Conservation (phyloP, 2,329 filamentous ascomycete species). For the Onygenales sp. region DNA sequence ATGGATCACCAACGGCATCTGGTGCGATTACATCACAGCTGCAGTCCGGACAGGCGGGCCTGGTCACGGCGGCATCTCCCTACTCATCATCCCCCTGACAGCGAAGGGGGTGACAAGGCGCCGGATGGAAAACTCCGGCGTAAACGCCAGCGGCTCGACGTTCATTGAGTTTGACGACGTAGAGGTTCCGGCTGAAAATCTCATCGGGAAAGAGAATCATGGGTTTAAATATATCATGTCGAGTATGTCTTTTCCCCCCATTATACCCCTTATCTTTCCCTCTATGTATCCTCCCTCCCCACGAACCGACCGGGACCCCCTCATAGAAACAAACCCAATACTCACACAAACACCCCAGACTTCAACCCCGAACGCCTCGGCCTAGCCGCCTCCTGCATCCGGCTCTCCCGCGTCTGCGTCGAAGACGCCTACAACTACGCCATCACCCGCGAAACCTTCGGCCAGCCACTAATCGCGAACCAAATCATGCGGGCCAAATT, state of each 20-base stretch:
- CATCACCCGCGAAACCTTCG: conserved; percentile 55
- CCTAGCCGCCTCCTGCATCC: conserved; percentile 54
- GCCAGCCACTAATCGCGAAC: conserved; percentile 47
- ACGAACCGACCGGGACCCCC: conserved; percentile 32
- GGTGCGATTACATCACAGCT: conserved; percentile 53
- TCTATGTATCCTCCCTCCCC: conserved; percentile 12
- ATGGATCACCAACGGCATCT: conserved; percentile 57
- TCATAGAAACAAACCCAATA: not conserved
- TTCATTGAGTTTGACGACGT: conserved; percentile 67
- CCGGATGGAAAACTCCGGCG: conserved; percentile 54
- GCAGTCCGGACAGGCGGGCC: conserved; percentile 51
- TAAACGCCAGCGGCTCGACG: conserved; percentile 54
- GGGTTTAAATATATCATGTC: conserved; percentile 68
- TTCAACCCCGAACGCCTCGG: conserved; percentile 68
- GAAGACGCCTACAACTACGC: conserved; percentile 53
- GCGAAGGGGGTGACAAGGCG: conserved; percentile 43
- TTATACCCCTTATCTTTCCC: not conserved
- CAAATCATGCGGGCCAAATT: conserved; percentile 53
- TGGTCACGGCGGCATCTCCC: conserved; percentile 46
- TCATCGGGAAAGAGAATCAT: conserved; percentile 59
- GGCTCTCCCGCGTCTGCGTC: conserved; percentile 53
- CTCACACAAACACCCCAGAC: conserved; percentile 27
- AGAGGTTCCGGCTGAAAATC: conserved; percentile 57
- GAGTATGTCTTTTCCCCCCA: conserved; percentile 28
- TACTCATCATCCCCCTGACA: conserved; percentile 48